A percentile compares a stretch with the other conserved stretches of the same genome.
These are phyloP conservation scores for Knoxia roxburghii DNA, from an alignment of 257 asterid species.

Conservation along the genomic window DNA sequence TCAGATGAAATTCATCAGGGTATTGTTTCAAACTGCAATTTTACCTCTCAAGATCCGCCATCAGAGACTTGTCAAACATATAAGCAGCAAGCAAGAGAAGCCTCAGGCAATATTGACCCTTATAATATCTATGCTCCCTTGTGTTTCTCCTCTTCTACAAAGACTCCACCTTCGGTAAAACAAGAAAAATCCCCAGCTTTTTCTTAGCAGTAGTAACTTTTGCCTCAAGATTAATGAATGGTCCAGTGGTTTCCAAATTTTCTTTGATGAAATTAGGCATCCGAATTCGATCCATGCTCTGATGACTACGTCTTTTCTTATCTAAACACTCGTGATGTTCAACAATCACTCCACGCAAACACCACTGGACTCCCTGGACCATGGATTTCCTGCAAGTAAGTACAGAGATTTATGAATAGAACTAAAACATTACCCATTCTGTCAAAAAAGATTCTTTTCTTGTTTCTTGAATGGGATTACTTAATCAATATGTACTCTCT, in stretches of 20 bases:
- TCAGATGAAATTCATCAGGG: slow-evolving; percentile 39
- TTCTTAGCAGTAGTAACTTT: too few relatives aligned
- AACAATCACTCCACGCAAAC: slow-evolving; percentile 48
- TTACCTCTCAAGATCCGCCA: slow-evolving; percentile 15
- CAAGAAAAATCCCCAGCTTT: background rate
- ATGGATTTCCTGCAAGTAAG: slow-evolving; percentile 50
- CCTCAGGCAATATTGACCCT: slow-evolving; percentile 16
- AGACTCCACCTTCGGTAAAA: background rate
- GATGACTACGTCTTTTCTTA: slow-evolving; percentile 26
- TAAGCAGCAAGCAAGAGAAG: slow-evolving; percentile 14
- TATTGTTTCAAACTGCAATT: slow-evolving; percentile 38
- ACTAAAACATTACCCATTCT: too few relatives aligned
- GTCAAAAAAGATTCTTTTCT: too few relatives aligned
- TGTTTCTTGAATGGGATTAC: background rate
- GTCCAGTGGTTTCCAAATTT: background rate
- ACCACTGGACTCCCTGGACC: slow-evolving; percentile 32
- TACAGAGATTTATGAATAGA: background rate
- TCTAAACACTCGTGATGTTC: slow-evolving; percentile 44
- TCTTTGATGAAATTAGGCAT: slow-evolving; percentile 16
- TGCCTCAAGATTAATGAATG: too few relatives aligned
- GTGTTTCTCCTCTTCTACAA: slow-evolving; percentile 25
- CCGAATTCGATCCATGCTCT: slow-evolving; percentile 56
- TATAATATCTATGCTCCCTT: slow-evolving; percentile 50
- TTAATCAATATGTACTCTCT: too few relatives aligned
- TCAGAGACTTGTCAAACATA: slow-evolving; percentile 26